Evolutionary conservation across 192 early-diverging fungal species (phyloP).

Genomic region (Backusella westeae): DNA sequence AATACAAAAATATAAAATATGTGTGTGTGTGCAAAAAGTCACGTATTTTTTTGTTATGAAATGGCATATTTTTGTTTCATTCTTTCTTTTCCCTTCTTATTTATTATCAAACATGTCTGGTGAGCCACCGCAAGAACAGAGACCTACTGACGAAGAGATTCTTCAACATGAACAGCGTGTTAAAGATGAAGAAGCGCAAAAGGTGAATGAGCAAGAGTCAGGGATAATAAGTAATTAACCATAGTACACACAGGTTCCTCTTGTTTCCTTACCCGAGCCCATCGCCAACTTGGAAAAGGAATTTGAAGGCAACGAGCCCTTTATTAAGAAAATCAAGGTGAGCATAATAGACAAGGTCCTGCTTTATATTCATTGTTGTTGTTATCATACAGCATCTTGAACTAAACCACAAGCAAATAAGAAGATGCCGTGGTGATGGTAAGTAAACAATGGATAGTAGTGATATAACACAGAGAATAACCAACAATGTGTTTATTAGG

Average conservation of each 20-base stretch:
- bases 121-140: background rate
- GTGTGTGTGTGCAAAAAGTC: background rate
- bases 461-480: background rate
- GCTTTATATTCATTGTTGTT: background rate
- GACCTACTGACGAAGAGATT: conserved; percentile 42
- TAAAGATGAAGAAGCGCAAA: conserved; percentile 57
- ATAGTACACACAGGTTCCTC: conserved; percentile 33
- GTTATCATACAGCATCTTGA: conserved; percentile 40
- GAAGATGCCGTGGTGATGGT: conserved; percentile 62
- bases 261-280: conserved; percentile 49
- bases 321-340: conserved; percentile 51
- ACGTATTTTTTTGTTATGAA: background rate
- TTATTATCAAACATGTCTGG: background rate
- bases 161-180: conserved; percentile 46
- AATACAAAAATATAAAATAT: background rate
- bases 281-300: conserved; percentile 47
- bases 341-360: background rate
- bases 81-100: background rate
- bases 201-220: conserved; percentile 12
- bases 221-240: background rate
- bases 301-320: conserved; percentile 49
- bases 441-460: background rate
- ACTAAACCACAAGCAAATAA: conserved; percentile 43
- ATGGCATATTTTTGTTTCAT: background rate
- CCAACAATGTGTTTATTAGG: conserved; percentile 27